Conservation (phyloP, 768 basidiomycete genomes). For the Sarcomyxa edulis region DNA sequence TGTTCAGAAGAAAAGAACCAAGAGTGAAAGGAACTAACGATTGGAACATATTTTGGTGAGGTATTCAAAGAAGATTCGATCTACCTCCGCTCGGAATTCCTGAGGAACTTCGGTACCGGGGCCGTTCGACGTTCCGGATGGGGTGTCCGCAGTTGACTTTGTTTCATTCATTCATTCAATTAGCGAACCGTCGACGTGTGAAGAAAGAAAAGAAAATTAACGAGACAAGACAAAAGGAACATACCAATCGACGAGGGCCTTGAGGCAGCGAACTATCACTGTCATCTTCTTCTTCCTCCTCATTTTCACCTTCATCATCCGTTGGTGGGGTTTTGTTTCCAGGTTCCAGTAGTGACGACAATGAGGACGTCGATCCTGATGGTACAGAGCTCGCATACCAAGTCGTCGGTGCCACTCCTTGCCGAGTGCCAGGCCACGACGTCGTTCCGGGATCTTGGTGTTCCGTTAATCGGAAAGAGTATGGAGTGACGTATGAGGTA, state of each 20-base stretch:
- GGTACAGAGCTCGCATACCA: conserved; percentile 2
- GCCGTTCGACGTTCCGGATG: conserved; percentile 3
- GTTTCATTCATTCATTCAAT: too few relatives aligned
- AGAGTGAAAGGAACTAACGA: conserved; percentile 44
- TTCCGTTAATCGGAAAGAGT: conserved; percentile 29
- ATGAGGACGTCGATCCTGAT: conserved; percentile 8
- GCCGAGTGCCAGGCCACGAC: conserved; percentile 3
- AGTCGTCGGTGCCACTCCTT: conserved; percentile 2
- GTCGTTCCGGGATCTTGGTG: conserved; percentile 16
- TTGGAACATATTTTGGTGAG: conserved; percentile 87
- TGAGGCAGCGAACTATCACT: conserved; percentile 21
- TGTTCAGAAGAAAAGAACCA: conserved; percentile 12
- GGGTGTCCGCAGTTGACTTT: conserved; percentile 26
- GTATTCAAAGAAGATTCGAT: conserved; percentile 88
- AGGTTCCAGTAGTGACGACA: conserved; percentile 19
- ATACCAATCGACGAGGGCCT: conserved; percentile 9
- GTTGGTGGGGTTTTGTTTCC: too few relatives aligned
- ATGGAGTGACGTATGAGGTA: conserved; percentile 32
- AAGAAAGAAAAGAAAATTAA: too few relatives aligned
- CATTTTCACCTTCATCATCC: conserved; percentile 47
- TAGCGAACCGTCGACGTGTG: too few relatives aligned
- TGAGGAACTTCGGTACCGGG: conserved; percentile 54
- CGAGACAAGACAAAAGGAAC: too few relatives aligned
- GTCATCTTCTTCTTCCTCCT: conserved; percentile 37
- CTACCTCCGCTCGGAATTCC: conserved; percentile 79